Evolutionary conservation across 2,329 filamentous ascomycete genomes (phyloP), one percentile per base, ranked within the genome.

Genomic region (Paecilomyces dactylethromorphus): DNA sequence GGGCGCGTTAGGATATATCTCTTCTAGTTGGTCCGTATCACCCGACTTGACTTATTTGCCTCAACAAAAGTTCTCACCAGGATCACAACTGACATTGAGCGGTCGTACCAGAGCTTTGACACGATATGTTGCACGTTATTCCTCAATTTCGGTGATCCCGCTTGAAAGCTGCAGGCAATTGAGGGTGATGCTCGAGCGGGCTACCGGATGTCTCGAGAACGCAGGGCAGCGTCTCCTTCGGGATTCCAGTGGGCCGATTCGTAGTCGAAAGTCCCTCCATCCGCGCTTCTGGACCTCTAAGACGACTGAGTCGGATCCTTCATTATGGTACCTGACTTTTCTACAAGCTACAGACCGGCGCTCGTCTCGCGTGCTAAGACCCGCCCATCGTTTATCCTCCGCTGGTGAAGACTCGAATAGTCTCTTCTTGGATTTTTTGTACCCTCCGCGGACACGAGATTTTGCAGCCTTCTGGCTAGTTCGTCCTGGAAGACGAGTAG

Each of bases 141-240:
- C 52, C 64, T 57, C 53, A 58, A 57, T 52, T 56, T 59, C 62
- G 66, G 66, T 67, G 66, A 69, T 60, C 59, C 63, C 57, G 65
- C 60, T 57, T 64, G 65, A 65, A 64, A 65, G 68, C 63, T 62
- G 39, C 5, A 45, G 18, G 3, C 39, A 45, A 62, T 66, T 61
- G 64, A 63, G 71, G 74, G 78, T 74, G 70, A 81, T 81, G 79
- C 78, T 81, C 68, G 79, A 81, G 77, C 78, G 79, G 69, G 75
- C 78, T 65, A 73, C 76, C 60, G 73, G 77, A 73, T 79, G 75
- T 68, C 72, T 81, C 69, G 78, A 81, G 70, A 77, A 72, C 72
- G 78, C 77, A 67, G 76, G 78, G 66, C 73, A 77, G 70, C 74
- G 74, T 72, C 68, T 79, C 62, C 68, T 78, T 61, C 73, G 72